These are phyloP conservation scores for Suillus cothurnatus DNA, from an alignment of 768 basidiomycete genomes.

Conservation along the genomic window DNA sequence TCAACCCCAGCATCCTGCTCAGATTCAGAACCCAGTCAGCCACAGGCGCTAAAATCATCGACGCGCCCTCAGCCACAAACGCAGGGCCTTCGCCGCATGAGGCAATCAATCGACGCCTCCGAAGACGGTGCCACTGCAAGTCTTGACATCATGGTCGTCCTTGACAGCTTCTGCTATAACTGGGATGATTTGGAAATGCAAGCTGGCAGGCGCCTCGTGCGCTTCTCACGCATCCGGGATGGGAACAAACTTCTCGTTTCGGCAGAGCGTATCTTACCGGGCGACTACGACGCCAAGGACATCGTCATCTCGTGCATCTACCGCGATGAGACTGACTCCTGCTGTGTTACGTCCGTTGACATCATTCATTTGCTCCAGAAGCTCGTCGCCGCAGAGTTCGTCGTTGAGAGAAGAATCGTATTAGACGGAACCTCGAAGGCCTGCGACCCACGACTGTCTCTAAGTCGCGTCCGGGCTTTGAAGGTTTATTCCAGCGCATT, in stretches of 20 bases:
- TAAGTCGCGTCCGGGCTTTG: slow-evolving; percentile 78
- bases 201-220: slow-evolving; percentile 80
- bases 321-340: slow-evolving; percentile 72
- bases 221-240: slow-evolving; percentile 78
- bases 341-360: slow-evolving; percentile 94
- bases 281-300: slow-evolving; percentile 71
- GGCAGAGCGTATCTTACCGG: slow-evolving; percentile 73
- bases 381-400: slow-evolving; percentile 71
- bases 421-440: slow-evolving; percentile 91
- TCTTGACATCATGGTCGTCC: slow-evolving; percentile 61
- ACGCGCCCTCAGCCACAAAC: slow-evolving; percentile 8
- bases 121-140: slow-evolving; percentile 54
- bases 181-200: slow-evolving; percentile 70
- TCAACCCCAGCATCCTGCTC: slow-evolving; percentile 43
- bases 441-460: slow-evolving; percentile 89
- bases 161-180: slow-evolving; percentile 53
- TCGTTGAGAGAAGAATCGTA: slow-evolving; percentile 95
- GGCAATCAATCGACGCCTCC: slow-evolving; percentile 27
- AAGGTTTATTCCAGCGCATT: slow-evolving; percentile 91
- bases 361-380: slow-evolving; percentile 91
- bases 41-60: slow-evolving; percentile 19
- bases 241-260: slow-evolving; percentile 76
- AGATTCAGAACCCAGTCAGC: slow-evolving; percentile 39
- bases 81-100: slow-evolving; percentile 28
- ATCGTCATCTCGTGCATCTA: slow-evolving; percentile 96